Evolutionary conservation across 768 basidiomycete genomes (phyloP), one percentile per base, ranked within the genome.

Genomic region (Mycena galericulata): DNA sequence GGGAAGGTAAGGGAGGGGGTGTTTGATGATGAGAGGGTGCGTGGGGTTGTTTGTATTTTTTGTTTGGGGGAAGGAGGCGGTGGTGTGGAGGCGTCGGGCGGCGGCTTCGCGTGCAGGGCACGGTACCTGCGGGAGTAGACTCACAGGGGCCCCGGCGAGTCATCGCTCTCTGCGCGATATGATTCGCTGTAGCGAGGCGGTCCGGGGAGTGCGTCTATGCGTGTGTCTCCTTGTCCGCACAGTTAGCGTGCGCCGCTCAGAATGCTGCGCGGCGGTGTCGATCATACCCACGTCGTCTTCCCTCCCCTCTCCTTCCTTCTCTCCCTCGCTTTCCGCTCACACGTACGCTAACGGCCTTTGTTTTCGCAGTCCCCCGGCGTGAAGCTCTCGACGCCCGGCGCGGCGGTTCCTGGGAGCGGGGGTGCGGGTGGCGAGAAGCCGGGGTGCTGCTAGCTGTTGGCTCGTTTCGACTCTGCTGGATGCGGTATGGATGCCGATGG

Each of bases 1-100:
- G 81, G 83, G 70, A 96, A 96, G 86, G 91, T 95, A 68, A 84
- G 86, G 67, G 83, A 84, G 43, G 94, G 94, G 15, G 86, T 90
- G 66, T 96, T 94, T 77, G 93, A 95, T 73, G 92, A 94, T 74
- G 86, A 90, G 69, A 83, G 90, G 78, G 94, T 94, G 74, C 74
- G 91, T 10, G 4, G 22, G n/a, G n/a, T n/a, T n/a, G n/a, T n/a
- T 20, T 9, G 15, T 46, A 7, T 17, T 24, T 14, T 46, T 17
- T 24, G 4, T 8, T 46, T 24, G n/a, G n/a, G n/a, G n/a, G n/a
- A n/a, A n/a, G n/a, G n/a, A n/a, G n/a, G n/a, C 8, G 34, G 34
- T 14, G 34, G 34, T 7, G 6, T 6, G 34, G 14, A 36, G 34
- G 34, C n/a, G n/a, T n/a, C n/a, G n/a, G n/a, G n/a, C n/a, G n/a